phyloP scores from a whole-genome alignment of 2,329 filamentous ascomycete species.

The Stachybotrys chartarum region DNA sequence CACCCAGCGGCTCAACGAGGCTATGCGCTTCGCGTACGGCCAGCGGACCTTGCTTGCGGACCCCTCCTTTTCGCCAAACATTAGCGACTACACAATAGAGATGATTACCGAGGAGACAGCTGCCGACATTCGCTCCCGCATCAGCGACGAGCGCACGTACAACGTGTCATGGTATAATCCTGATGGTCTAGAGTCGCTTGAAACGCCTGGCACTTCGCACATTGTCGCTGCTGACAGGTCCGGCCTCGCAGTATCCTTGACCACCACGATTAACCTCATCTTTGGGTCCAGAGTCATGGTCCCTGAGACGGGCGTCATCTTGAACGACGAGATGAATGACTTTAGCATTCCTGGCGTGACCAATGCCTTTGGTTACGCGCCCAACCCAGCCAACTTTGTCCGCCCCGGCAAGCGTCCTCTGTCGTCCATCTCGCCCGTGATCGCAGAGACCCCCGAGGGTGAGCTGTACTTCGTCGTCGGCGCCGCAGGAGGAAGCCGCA shows the following conservation, averaged over 20 bases:
- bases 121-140: constrained; percentile 40
- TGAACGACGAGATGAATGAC: constrained; percentile 60
- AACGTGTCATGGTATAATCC: constrained; percentile 38
- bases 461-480: constrained; percentile 66
- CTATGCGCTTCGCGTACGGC: constrained; percentile 76
- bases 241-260: constrained; percentile 68
- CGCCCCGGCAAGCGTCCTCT: constrained; percentile 70
- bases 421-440: constrained; percentile 69
- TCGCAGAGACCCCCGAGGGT: constrained; percentile 64
- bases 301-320: constrained; percentile 74
- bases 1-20: constrained; percentile 76
- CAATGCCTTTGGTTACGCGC: constrained; percentile 73
- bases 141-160: constrained; percentile 31
- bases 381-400: constrained; percentile 68
- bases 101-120: constrained; percentile 58
- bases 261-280: constrained; percentile 73
- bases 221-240: constrained; percentile 60
- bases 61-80: constrained; percentile 57
- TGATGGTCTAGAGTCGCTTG: constrained; percentile 34
- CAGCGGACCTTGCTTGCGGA: constrained; percentile 68
- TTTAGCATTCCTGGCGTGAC: constrained; percentile 67
- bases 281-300: constrained; percentile 73
- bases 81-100: constrained; percentile 54
- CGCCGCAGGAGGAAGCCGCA: constrained; percentile 74
- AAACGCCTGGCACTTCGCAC: constrained; percentile 63